Base-by-base conservation (phyloP, 176 grass and related monocot genomes). In the Avena insularis region DNA sequence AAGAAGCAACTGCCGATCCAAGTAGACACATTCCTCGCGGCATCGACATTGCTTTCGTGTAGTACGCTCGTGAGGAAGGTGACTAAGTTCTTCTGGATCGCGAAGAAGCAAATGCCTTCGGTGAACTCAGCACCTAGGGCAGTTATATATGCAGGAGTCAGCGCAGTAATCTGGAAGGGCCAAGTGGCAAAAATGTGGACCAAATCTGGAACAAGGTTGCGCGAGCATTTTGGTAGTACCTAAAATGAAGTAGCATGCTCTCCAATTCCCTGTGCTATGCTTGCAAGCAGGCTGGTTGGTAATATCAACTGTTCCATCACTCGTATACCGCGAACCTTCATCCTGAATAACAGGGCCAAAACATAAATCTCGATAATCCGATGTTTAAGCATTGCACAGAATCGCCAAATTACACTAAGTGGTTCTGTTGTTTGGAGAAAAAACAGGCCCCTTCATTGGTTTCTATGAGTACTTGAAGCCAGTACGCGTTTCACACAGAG, bases 221-320 rank as follows among this genome's bases (percentile, higher is more conserved):
- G 15, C 11, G 15, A 57, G 6, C 9, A 25, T 12, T 12, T 68
- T 10, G 1, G 27, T 6, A 17, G 25, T 81, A 82, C 86, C 86
- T 87, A 87, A 20, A 57, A 87, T 76, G n/a, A 76, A 78, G 81
- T 51, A 88, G 64, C 87, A 88, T 40, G 87, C 87, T 61, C 45
- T 84, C 87, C 87, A 88, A 1, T 79, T 84, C 14, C 87, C 81
- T 4, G 87, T 88, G 10, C 3, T 63, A 9, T 43, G 64, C 75
- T 84, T 88, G 2, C 25, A 20, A 72, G 87, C 75, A 29, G 74
- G 64, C 81, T 79, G 63, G 8, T 61, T 53, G 81, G 60, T 71
- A 47, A 79, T 1, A 51, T 84, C 87, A 20, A 88, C 87, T 0
- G 87, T 71, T 38, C 87, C 87, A 9, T 84, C 81, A 13, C 64